phyloP scores from a whole-genome alignment of 2,329 filamentous ascomycete species.

The Dichotomopilus funicola region DNA sequence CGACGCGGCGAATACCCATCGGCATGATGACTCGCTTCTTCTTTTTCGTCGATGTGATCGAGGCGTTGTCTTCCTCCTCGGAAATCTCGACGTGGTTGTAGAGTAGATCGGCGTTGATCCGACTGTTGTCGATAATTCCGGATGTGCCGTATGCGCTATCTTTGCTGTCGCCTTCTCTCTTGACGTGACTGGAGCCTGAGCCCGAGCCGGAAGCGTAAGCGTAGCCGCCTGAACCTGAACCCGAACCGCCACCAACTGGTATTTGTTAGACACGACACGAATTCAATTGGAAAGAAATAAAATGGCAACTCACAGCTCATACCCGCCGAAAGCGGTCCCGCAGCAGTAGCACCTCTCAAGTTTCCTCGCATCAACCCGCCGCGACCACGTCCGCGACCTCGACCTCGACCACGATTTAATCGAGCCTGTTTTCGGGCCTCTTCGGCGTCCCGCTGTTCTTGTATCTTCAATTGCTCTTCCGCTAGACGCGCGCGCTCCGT shows the following conservation, averaged over 20 bases:
- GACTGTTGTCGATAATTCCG: conserved; percentile 32
- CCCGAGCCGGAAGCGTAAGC: conserved; percentile 9
- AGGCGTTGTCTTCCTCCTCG: conserved; percentile 38
- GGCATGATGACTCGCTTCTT: conserved; percentile 37
- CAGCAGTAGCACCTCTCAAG: conserved; percentile 27
- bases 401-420: conserved; percentile 24
- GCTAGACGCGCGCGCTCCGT: conserved; percentile 32
- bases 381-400: conserved; percentile 28
- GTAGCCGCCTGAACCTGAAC: conserved; percentile 17
- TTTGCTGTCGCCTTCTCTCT: conserved; percentile 15
- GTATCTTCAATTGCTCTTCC: conserved; percentile 30
- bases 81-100: conserved; percentile 34
- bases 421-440: conserved; percentile 26
- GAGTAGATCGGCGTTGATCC: conserved; percentile 53
- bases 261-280: not conserved
- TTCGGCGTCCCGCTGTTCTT: conserved; percentile 26
- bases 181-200: conserved; percentile 8
- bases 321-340: conserved; percentile 32
- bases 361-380: conserved; percentile 26
- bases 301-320: conserved; percentile 17
- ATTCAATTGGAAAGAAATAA: not conserved
- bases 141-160: conserved; percentile 13
- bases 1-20: conserved; percentile 49
- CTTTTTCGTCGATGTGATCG: conserved; percentile 27
- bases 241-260: conserved; percentile 19